Conservation (phyloP, 345 rosid species). For the Syzygium aromaticum region DNA sequence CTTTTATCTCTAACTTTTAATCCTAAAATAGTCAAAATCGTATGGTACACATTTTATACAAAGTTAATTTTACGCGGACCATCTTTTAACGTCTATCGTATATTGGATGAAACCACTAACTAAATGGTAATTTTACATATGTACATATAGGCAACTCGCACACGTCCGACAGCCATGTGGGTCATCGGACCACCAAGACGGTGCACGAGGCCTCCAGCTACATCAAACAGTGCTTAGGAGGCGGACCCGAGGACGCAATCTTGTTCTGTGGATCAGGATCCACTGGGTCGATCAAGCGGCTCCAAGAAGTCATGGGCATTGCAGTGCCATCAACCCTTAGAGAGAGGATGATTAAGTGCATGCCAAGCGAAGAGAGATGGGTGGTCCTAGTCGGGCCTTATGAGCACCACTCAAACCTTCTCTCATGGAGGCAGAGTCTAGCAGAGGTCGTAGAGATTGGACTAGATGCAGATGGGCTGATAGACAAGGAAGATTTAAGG, state of each 20-base stretch:
- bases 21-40: background rate
- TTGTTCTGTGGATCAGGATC: slow-evolving; percentile 51
- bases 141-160: slow-evolving; percentile 40
- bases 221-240: slow-evolving; percentile 46
- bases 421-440: slow-evolving; percentile 57
- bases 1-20: background rate
- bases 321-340: slow-evolving; percentile 34
- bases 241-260: slow-evolving; percentile 30
- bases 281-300: slow-evolving; percentile 45
- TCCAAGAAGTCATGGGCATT: slow-evolving; percentile 55
- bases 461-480: slow-evolving; percentile 18
- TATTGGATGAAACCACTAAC: background rate
- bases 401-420: slow-evolving; percentile 63
- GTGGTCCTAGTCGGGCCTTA: slow-evolving; percentile 52
- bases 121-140: background rate
- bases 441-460: slow-evolving; percentile 53
- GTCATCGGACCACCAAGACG: slow-evolving; percentile 41
- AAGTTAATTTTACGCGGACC: background rate
- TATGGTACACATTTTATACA: background rate
- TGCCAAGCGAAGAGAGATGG: slow-evolving; percentile 39
- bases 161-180: slow-evolving; percentile 46
- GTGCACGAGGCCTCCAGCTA: slow-evolving; percentile 31
- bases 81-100: background rate
- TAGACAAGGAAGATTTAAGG: slow-evolving; percentile 23
- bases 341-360: slow-evolving; percentile 20